Percentiles rank a stretch among this genome's conserved stretches.
Evolutionary conservation across 2,329 filamentous ascomycete genomes (phyloP).

Genomic region (Kalaharituber pfeilii): DNA sequence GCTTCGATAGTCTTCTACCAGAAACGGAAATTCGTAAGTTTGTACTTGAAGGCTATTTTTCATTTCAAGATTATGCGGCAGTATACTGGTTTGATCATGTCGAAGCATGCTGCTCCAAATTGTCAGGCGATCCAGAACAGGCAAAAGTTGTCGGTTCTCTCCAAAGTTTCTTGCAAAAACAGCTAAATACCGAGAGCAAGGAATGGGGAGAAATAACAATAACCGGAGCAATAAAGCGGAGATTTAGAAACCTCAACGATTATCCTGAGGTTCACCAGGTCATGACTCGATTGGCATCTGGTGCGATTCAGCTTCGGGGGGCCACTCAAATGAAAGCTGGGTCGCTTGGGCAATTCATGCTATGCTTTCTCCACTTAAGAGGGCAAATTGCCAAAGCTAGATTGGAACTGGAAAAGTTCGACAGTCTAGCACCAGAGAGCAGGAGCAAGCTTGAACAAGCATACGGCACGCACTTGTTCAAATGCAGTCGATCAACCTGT

Average conservation of each 20-base stretch:
- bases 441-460: not conserved
- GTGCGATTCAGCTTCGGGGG: no score
- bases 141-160: constrained; percentile 18
- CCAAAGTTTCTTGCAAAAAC: not conserved
- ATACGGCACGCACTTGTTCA: constrained; percentile 26
- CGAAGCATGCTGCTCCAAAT: constrained; percentile 15
- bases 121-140: constrained; percentile 18
- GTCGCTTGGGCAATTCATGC: constrained; percentile 23
- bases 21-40: constrained; percentile 10
- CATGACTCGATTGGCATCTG: not conserved
- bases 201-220: not conserved
- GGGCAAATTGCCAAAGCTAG: constrained; percentile 1
- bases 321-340: not conserved
- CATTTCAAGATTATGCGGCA: constrained; percentile 29
- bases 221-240: not conserved
- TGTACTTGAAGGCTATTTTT: constrained; percentile 24
- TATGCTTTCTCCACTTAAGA: no score
- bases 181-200: not conserved
- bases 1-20: constrained; percentile 21
- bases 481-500: constrained; percentile 30
- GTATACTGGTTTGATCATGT: constrained; percentile 27
- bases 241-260: not conserved
- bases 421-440: no score
- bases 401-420: not conserved
- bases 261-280: not conserved